Conservation (phyloP, 352 stramenopile genomes). For the Halophytophthora batemanensis region DNA sequence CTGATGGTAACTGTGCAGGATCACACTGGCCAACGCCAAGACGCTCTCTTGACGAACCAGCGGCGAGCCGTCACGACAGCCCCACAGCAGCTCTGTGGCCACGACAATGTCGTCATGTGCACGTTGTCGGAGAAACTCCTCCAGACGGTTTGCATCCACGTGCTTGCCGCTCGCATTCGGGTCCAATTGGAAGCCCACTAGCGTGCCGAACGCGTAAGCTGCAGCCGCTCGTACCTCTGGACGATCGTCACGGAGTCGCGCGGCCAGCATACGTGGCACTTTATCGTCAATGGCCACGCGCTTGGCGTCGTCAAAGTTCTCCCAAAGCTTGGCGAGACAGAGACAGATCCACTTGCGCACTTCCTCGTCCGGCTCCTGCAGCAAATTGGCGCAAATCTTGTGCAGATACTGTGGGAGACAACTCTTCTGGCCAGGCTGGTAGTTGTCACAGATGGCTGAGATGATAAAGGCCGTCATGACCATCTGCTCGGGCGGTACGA, state of each 20-base stretch:
- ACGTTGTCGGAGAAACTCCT: constrained; percentile 59
- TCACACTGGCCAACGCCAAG: constrained; percentile 77
- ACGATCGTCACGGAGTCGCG: constrained; percentile 79
- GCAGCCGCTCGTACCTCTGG: constrained; percentile 91
- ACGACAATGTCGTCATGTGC: constrained; percentile 69
- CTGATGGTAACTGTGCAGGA: constrained; percentile 87
- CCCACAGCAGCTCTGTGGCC: constrained; percentile 61
- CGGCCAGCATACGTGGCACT: constrained; percentile 80
- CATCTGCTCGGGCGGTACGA: constrained; percentile 90
- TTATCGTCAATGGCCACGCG: constrained; percentile 80
- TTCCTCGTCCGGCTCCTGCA: constrained; percentile 60
- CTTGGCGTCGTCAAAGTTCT: constrained; percentile 90
- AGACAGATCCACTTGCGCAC: constrained; percentile 88
- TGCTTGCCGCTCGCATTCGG: constrained; percentile 44
- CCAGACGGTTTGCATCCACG: constrained; percentile 41
- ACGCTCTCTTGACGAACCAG: constrained; percentile 83
- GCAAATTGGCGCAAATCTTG: constrained; percentile 69
- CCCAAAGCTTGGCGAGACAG: constrained; percentile 94
- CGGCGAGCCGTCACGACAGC: constrained; percentile 77
- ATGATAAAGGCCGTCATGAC: constrained; percentile 96
- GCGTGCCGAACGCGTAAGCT: constrained; percentile 90
- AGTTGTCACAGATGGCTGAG: constrained; percentile 92
- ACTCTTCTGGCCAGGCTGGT: constrained; percentile 89
- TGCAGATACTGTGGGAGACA: constrained; percentile 91
- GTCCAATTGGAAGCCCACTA: constrained; percentile 86